These are phyloP conservation scores for Lachnellula cervina DNA, from an alignment of 2,329 filamentous ascomycete genomes.

Conservation along the genomic window DNA sequence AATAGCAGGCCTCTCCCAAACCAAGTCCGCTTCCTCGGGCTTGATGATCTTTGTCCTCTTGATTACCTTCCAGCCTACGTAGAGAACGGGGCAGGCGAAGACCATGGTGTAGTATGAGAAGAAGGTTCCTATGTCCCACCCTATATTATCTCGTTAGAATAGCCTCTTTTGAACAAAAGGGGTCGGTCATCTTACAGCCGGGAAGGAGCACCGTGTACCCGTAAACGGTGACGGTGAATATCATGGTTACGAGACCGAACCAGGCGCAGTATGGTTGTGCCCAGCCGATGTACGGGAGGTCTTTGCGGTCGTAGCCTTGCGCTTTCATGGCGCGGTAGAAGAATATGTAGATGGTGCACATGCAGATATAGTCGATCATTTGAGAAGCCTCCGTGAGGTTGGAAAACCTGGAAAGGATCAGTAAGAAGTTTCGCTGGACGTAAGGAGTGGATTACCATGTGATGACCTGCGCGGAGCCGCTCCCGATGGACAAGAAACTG, in stretches of 20 bases:
- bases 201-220: conserved; percentile 72
- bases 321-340: conserved; percentile 64
- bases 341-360: conserved; percentile 64
- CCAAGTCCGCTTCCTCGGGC: conserved; percentile 50
- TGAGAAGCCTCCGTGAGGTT: conserved; percentile 67
- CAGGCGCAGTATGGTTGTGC: conserved; percentile 63
- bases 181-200: conserved; percentile 28
- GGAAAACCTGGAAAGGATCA: conserved; percentile 26
- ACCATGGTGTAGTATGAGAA: conserved; percentile 69
- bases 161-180: background rate
- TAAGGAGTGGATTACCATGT: conserved; percentile 27
- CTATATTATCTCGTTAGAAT: conserved; percentile 14
- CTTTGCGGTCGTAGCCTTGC: conserved; percentile 61
- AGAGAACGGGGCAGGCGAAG: conserved; percentile 52
- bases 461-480: conserved; percentile 38
- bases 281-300: conserved; percentile 57
- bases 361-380: conserved; percentile 65
- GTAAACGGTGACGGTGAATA: conserved; percentile 65
- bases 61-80: conserved; percentile 64
- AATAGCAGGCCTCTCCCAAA: conserved; percentile 25
- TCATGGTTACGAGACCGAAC: conserved; percentile 53
- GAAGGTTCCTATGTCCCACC: conserved; percentile 63
- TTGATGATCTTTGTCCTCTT: conserved; percentile 51
- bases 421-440: background rate
- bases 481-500: conserved; percentile 61